Percentiles rank a stretch among this genome's conserved stretches.
These are phyloP conservation scores for Echites panduratus DNA, from an alignment of 257 asterid species.

Conservation along the genomic window DNA sequence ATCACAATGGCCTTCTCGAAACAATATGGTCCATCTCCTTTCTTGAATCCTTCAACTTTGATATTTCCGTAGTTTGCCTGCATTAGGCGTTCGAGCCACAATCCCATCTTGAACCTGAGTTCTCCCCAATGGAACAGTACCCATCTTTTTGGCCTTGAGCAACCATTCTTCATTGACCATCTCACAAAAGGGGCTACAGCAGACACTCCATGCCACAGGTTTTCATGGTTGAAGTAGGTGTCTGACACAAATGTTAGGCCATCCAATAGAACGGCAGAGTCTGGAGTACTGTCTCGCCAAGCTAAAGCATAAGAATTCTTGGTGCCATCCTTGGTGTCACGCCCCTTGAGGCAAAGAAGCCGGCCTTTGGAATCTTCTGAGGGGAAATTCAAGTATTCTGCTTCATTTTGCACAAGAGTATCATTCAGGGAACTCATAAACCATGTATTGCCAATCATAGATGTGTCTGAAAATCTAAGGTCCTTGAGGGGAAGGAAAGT, in stretches of 20 bases:
- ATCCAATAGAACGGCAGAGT: constrained; percentile 25
- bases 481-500: constrained; percentile 34
- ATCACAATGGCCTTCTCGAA: constrained; percentile 36
- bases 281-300: constrained; percentile 30
- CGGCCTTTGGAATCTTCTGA: constrained; percentile 25
- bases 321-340: constrained; percentile 22
- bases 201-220: constrained; percentile 38
- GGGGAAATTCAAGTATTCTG: constrained; percentile 31
- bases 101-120: constrained; percentile 27
- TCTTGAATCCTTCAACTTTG: constrained; percentile 23
- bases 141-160: constrained; percentile 34
- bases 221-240: constrained; percentile 25
- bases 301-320: constrained; percentile 34
- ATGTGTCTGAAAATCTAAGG: constrained; percentile 21
- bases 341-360: constrained; percentile 29
- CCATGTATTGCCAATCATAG: constrained; percentile 30
- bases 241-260: constrained; percentile 35
- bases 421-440: constrained; percentile 35
- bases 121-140: constrained; percentile 35
- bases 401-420: constrained; percentile 22
- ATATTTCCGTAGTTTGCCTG: constrained; percentile 21
- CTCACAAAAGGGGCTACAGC: constrained; percentile 30
- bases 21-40: constrained; percentile 28
- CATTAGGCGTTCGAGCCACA: constrained; percentile 27
- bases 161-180: constrained; percentile 29